Percentiles rank a stretch among this genome's conserved stretches.
Conservation (phyloP, 2,329 filamentous ascomycete species). For the Penicillium sp. region DNA sequence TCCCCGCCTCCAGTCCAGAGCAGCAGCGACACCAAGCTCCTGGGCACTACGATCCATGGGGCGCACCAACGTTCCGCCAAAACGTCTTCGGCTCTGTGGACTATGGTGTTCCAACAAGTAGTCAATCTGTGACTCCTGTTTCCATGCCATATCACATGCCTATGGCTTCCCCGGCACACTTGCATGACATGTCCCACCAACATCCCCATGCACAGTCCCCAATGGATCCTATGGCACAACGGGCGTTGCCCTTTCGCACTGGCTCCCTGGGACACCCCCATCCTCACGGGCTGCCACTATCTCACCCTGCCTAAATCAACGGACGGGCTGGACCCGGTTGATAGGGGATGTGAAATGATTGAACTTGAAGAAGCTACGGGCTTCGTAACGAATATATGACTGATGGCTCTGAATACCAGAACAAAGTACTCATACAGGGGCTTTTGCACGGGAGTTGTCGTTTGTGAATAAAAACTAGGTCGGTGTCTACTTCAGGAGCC, state of each 20-base stretch:
- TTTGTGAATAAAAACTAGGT: constrained; percentile 25
- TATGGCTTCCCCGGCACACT: constrained; percentile 22
- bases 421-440: constrained; percentile 15
- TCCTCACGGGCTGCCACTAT: constrained; percentile 24
- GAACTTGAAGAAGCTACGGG: constrained; percentile 4
- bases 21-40: constrained; percentile 19
- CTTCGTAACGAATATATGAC: constrained; percentile 28
- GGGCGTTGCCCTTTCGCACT: constrained; percentile 30
- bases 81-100: constrained; percentile 35
- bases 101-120: constrained; percentile 21
- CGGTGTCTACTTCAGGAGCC: constrained; percentile 9
- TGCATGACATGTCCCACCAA: constrained; percentile 27
- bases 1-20: constrained; percentile 22
- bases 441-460: constrained; percentile 18
- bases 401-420: constrained; percentile 25
- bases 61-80: constrained; percentile 31
- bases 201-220: constrained; percentile 18
- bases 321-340: constrained; percentile 19
- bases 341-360: constrained; percentile 5
- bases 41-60: constrained; percentile 32
- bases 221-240: constrained; percentile 20
- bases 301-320: constrained; percentile 18
- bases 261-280: constrained; percentile 34
- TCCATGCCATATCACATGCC: constrained; percentile 31
- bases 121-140: constrained; percentile 26